Conservation (phyloP, 2,329 filamentous ascomycete genomes). For the Pochonia chlamydosporia region DNA sequence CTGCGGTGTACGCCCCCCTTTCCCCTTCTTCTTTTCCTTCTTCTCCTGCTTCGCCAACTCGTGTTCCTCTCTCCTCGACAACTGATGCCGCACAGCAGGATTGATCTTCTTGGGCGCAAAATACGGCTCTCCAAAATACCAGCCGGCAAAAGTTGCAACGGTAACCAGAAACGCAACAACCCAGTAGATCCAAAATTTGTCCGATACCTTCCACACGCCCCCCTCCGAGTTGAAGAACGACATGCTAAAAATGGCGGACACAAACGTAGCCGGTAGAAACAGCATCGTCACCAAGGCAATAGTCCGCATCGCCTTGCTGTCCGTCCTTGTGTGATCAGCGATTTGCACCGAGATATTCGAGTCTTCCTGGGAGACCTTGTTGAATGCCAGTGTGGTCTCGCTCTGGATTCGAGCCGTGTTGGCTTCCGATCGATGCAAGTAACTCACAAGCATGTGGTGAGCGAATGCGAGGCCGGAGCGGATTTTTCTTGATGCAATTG, state of each 20-base stretch:
- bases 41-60: no score
- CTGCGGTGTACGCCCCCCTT: no score
- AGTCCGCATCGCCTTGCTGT: conserved; percentile 46
- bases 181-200: conserved; percentile 31
- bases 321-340: conserved; percentile 31
- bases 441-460: conserved; percentile 26
- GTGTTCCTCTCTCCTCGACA: no score
- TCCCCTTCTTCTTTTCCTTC: no score
- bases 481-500: conserved; percentile 14
- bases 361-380: conserved; percentile 37
- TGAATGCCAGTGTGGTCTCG: conserved; percentile 48
- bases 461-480: conserved; percentile 26
- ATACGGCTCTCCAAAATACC: not conserved
- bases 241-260: conserved; percentile 42
- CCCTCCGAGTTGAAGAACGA: conserved; percentile 32
- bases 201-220: conserved; percentile 21
- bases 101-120: not conserved
- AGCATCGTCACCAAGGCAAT: conserved; percentile 41
- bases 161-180: conserved; percentile 25
- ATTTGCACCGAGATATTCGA: conserved; percentile 32
- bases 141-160: not conserved
- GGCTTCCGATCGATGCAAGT: conserved; percentile 29
- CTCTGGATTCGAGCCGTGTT: conserved; percentile 43
- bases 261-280: conserved; percentile 47
- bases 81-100: not conserved